phyloP scores from a whole-genome alignment of 2,329 filamentous ascomycete genomes.

The Davidsoniella australis region DNA sequence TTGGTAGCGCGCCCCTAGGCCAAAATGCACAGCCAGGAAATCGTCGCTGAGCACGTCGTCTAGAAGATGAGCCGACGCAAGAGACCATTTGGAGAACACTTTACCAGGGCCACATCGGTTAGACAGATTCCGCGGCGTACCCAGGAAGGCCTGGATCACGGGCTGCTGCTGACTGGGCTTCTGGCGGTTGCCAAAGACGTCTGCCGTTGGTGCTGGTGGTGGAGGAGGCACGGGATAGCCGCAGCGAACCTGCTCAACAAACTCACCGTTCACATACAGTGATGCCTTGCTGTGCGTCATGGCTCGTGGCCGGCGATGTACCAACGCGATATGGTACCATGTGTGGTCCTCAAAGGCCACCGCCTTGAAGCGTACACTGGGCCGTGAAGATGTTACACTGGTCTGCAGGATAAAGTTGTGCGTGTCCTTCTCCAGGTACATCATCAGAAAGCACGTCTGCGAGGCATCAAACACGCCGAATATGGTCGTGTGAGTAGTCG shows the following conservation, averaged over 20 bases:
- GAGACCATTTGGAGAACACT: slow-evolving; percentile 66
- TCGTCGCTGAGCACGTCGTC: slow-evolving; percentile 82
- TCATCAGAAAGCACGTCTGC: slow-evolving; percentile 84
- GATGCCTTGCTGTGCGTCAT: slow-evolving; percentile 59
- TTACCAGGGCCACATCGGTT: slow-evolving; percentile 55
- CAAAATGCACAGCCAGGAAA: slow-evolving; percentile 74
- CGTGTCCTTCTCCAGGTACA: slow-evolving; percentile 86
- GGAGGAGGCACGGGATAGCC: slow-evolving; percentile 69
- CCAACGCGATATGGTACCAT: slow-evolving; percentile 90
- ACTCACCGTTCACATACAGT: slow-evolving; percentile 83
- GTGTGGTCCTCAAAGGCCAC: slow-evolving; percentile 54
- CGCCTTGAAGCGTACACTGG: slow-evolving; percentile 86
- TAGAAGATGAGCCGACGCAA: slow-evolving; percentile 79
- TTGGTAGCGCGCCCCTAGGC: slow-evolving; percentile 76
- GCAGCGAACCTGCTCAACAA: slow-evolving; percentile 79
- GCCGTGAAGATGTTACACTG: slow-evolving; percentile 67
- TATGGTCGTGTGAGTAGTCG: slow-evolving; percentile 73
- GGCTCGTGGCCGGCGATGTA: slow-evolving; percentile 64
- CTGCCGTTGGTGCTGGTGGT: slow-evolving; percentile 36
- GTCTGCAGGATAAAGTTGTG: slow-evolving; percentile 92
- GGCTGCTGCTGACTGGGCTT: slow-evolving; percentile 15
- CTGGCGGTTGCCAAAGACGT: slow-evolving; percentile 2
- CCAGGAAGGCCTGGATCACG: slow-evolving; percentile 72
- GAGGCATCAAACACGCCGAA: slow-evolving; percentile 88
- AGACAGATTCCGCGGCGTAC: slow-evolving; percentile 78